Base-by-base conservation (phyloP, 116 monocot species). In the Trichopus zeylanicus region DNA sequence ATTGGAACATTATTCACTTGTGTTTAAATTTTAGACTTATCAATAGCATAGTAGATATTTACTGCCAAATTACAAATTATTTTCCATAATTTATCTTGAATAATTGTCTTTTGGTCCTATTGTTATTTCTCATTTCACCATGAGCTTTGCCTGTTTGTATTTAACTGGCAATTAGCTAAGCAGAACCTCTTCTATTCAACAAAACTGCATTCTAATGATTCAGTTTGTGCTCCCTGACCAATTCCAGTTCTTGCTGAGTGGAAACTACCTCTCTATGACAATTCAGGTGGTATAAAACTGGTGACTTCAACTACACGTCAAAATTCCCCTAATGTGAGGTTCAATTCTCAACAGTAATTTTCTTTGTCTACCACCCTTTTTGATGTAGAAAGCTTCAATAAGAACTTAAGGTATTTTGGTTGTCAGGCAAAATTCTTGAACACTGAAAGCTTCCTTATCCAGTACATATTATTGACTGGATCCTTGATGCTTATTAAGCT, bases 191-290 rank as follows among this genome's bases (percentile, higher is more conserved):
- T 42, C 42, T 42, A 18, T 0, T 42, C 0, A 1, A 18, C 42
- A 42, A 42, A 42, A 3, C 42, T 16, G 15, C 37, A 37, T 42
- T 42, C 5, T 42, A 42, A 42, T 15, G 8, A 4, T 5, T 33
- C 32, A 33, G 8, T 33, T 33, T 42, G 3, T 35, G 20, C 55
- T 46, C 23, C 42, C n/a, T 42, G 12, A 19, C 4, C 4, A 51
- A 63, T 68, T 20, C 53, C 67, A 95, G 95, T 95, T 46, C 95
- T 95, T 71, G 95, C 95, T 70, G 95, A 95, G 66, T 95, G 95
- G 95, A 95, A 95, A 68, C 95, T 86, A 31, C 86, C 95, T 34
- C 90, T 95, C 20, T 95, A 95, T 83, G 86, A 89, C 51, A 95
- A 95, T 58, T 80, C 83, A 34, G 27, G 56, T 33, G 94, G 94